Evolutionary conservation across 176 grass and related monocot genomes (phyloP), one percentile per base, ranked within the genome.

Genomic region (Elaeis guineensis): DNA sequence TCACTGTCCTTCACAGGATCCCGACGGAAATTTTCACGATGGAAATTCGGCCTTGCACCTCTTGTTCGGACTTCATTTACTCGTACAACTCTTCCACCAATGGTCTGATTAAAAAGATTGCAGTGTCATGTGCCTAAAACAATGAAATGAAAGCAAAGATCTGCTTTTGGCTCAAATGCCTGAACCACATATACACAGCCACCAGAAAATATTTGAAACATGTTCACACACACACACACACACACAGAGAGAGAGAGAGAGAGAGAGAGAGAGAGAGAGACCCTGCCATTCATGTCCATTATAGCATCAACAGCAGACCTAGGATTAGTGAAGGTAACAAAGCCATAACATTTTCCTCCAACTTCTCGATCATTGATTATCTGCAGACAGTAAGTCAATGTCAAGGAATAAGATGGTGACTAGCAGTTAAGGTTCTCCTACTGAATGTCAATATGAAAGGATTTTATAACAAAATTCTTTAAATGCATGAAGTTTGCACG

Each of bases 21-120:
- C 16, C 86, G 71, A 65, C 75, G 68, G 24, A 90, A 86, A 69
- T 67, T 77, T 71, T 90, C 87, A 21, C 75, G 79, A 17, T 64
- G 72, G 49, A 90, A 90, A 71, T 79, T 74, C 61, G 72, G 54
- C 62, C 79, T 77, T 22, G 60, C 62, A 57, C 82, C 87, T 80
- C 87, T 86, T 71, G 87, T 86, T 15, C 69, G 82, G 23, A 90
- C 82, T 83, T 90, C 87, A 83, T 86, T 90, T 28, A 90, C 87
- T 80, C 87, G 75, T 61, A 90, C 79, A 74, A 79, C 29, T 56
- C 87, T 83, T 63, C 63, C 85, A 44, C 82, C 79, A 74, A 90
- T 86, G 73, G 68, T 73, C 87, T 90, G 60, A 72, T 76, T 57
- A 29, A 65, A 82, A 63, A 1, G 77, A 15, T 44, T 14, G 11